A percentile compares a stretch with the other conserved stretches of the same genome.
phyloP scores from a whole-genome alignment of 441 rosid species.

The Euphorbia celastroides region DNA sequence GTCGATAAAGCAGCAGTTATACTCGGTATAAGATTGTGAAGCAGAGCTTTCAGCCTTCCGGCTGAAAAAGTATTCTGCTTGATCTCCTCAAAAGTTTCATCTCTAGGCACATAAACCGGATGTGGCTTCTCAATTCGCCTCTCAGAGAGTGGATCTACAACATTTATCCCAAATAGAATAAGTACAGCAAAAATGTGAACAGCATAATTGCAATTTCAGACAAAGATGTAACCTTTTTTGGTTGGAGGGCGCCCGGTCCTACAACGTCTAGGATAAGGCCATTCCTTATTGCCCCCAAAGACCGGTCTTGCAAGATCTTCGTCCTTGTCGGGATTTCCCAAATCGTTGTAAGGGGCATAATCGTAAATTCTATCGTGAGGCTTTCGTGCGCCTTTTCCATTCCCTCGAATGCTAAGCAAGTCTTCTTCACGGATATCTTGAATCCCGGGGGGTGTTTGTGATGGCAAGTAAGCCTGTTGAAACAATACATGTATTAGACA shows the following conservation, averaged over 20 bases:
- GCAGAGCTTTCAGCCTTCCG: slow-evolving; percentile 81
- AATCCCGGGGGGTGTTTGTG: slow-evolving; percentile 65
- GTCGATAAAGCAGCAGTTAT: slow-evolving; percentile 70
- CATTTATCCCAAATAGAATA: neutral
- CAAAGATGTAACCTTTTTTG: slow-evolving; percentile 39
- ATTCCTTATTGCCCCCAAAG: slow-evolving; percentile 42
- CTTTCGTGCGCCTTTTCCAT: slow-evolving; percentile 70
- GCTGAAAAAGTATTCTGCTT: slow-evolving; percentile 76
- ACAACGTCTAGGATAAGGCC: slow-evolving; percentile 89
- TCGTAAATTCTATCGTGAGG: slow-evolving; percentile 74
- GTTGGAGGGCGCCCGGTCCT: slow-evolving; percentile 78
- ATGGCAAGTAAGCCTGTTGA: slow-evolving; percentile 64
- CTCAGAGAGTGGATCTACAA: slow-evolving; percentile 59
- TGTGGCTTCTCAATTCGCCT: slow-evolving; percentile 77
- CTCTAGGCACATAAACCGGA: slow-evolving; percentile 85
- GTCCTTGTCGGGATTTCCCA: slow-evolving; percentile 82
- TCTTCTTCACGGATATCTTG: slow-evolving; percentile 71
- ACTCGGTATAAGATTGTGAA: slow-evolving; percentile 84
- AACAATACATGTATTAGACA: slow-evolving; percentile 2
- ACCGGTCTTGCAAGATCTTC: slow-evolving; percentile 61
- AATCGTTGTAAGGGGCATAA: slow-evolving; percentile 70
- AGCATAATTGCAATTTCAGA: neutral
- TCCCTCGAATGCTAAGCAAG: slow-evolving; percentile 56
- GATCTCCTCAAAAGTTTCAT: slow-evolving; percentile 88
- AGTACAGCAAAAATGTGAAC: neutral